A percentile compares a stretch with the other conserved stretches of the same genome.
Conservation (phyloP, 176 grass and related monocot species). For the Poa pratensis region DNA sequence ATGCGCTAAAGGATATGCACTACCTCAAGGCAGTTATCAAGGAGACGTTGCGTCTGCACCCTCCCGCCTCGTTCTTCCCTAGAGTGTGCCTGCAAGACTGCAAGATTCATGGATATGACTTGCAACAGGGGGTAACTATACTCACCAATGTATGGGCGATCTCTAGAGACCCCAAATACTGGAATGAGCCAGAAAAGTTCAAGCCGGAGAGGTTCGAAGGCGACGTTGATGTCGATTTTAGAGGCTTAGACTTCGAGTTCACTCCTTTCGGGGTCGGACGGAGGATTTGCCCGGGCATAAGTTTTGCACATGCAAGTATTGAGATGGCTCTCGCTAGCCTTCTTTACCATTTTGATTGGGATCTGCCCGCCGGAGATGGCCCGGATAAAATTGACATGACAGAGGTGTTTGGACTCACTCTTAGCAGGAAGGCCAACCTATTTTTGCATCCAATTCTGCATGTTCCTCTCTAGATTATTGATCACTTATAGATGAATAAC, state of each 20-base stretch:
- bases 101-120: constrained; percentile 25
- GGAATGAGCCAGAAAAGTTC: constrained; percentile 42
- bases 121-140: constrained; percentile 16
- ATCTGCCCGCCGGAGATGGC: not conserved
- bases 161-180: constrained; percentile 37
- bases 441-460: constrained; percentile 8
- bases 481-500: not conserved
- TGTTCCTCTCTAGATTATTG: not conserved
- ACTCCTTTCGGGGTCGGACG: not conserved
- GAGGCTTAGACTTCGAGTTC: constrained; percentile 44
- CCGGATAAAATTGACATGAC: constrained; percentile 24
- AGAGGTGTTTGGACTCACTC: not conserved
- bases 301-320: constrained; percentile 21
- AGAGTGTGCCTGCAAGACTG: not conserved
- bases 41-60: constrained; percentile 46
- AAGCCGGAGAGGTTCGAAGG: constrained; percentile 46
- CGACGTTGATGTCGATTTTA: not conserved
- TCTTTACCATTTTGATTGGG: constrained; percentile 47
- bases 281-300: constrained; percentile 46
- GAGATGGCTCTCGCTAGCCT: constrained; percentile 34
- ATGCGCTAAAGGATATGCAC: not conserved
- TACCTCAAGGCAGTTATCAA: constrained; percentile 41
- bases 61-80: constrained; percentile 7
- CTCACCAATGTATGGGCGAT: constrained; percentile 46
- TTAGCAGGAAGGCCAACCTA: not conserved